Evolutionary conservation across 257 asterid species (phyloP).

Genomic region (Jacaranda mimosifolia): DNA sequence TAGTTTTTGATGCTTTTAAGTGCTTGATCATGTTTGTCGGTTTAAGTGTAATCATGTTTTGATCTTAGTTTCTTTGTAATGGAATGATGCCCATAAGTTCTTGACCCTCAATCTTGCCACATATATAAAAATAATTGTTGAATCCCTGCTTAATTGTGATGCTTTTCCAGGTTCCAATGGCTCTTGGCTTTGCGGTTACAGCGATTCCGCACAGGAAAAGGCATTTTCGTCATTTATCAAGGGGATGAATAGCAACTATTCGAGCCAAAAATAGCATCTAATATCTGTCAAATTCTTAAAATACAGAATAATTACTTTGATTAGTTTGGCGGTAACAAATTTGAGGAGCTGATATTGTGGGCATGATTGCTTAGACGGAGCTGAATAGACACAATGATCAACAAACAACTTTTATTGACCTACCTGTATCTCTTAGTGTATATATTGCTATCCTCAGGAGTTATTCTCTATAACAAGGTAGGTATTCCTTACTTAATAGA

Average conservation of each 20-base stretch:
- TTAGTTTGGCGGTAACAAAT: slow-evolving; percentile 30
- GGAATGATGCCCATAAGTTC: not conserved
- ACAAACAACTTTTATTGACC: slow-evolving; percentile 84
- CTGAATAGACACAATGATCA: slow-evolving; percentile 62
- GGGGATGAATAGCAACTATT: slow-evolving; percentile 39
- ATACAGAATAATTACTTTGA: slow-evolving; percentile 11
- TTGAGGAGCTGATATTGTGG: slow-evolving; percentile 41
- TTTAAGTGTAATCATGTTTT: not conserved
- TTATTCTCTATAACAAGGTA: slow-evolving; percentile 96
- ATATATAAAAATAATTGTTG: slow-evolving; percentile 11
- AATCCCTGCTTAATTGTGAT: slow-evolving; percentile 17
- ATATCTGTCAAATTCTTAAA: slow-evolving; percentile 30
- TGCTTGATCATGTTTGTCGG: slow-evolving; percentile 23
- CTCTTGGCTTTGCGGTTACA: slow-evolving; percentile 31
- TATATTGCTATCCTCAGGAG: slow-evolving; percentile 86
- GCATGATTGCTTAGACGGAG: slow-evolving; percentile 42
- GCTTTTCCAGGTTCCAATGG: slow-evolving; percentile 40
- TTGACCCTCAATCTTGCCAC: slow-evolving; percentile 7
- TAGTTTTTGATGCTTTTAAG: slow-evolving; percentile 3
- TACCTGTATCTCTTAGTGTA: slow-evolving; percentile 82
- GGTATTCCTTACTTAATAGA: slow-evolving; percentile 10
- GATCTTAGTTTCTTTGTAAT: slow-evolving; percentile 12
- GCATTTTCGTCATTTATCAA: slow-evolving; percentile 28
- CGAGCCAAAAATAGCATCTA: slow-evolving; percentile 41
- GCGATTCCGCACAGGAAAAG: slow-evolving; percentile 38